Base-by-base conservation (phyloP, 768 basidiomycete species). In the Phaeotremella skinneri region DNA sequence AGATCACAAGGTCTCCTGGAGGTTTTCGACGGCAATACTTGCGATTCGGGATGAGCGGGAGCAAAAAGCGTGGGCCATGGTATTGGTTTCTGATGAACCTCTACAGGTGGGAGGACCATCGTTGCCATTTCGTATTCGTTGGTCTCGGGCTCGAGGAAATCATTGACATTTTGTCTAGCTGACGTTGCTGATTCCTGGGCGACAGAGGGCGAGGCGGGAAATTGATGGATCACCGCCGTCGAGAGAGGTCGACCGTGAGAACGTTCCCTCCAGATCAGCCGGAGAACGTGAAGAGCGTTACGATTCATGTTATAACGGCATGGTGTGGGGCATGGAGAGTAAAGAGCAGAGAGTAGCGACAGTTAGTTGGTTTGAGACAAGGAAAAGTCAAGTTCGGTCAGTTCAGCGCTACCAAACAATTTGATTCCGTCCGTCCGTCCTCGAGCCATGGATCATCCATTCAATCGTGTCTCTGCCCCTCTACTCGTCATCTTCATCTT, bases 51-150 rank as follows among this genome's bases (percentile, higher is more conserved):
- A 43, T 54, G 52, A 23, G 49, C 6, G 45, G 58, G 59, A 14
- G 58, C 43, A 37, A 67, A 70, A 2, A 71, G n/a, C 4, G 63
- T 69, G 11, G 70, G 68, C 70, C 70, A 72, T n/a, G 63, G 63
- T 21, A 70, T 62, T 9, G 70, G 62, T 32, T 57, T 58, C 3
- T 51, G 45, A 25, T 53, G 20, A 17, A 51, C n/a, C 0, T 50
- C 25, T 29, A 53, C 23, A 6, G 52, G 20, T 20, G 70, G 67
- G 3, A 72, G 58, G 2, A 53, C 23, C 20, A 66, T 49, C 2
- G 29, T 48, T 2, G 57, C 65, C 1, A 60, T 49, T 3, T 37
- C 26, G 23, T 72, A 72, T 34, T 72, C 70, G 3, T 52, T 29
- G 17, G 61, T 58, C 16, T 66, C 54, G 2, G 58, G n/a, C 53